A percentile compares a stretch with the other conserved stretches of the same genome.
These are phyloP conservation scores for Coelastrella sp. DNA, from an alignment of 139 green algal genomes.

Conservation along the genomic window DNA sequence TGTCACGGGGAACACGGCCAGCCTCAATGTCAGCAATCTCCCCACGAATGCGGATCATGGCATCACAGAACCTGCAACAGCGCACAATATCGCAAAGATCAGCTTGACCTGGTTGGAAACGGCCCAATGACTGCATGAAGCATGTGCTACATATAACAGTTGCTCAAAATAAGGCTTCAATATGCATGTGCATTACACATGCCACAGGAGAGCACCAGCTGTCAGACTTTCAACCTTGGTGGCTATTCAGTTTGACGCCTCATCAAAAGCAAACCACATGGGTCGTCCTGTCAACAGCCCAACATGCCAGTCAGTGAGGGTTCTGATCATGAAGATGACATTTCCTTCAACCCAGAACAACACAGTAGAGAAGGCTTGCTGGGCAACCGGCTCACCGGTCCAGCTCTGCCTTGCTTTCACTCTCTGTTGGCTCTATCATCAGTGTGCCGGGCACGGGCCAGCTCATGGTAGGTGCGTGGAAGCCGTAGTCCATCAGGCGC, in stretches of 20 bases:
- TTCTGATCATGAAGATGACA: neutral
- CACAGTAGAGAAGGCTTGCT: neutral
- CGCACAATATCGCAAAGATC: no score
- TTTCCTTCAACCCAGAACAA: neutral
- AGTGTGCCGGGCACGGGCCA: constrained; percentile 98
- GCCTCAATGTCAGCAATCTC: constrained; percentile 93
- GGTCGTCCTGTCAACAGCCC: neutral
- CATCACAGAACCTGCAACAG: constrained; percentile 88
- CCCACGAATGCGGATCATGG: constrained; percentile 95
- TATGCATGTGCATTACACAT: no score
- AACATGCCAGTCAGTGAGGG: neutral
- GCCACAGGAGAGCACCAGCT: no score
- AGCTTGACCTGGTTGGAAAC: no score
- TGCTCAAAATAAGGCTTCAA: no score
- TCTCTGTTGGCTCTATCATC: constrained; percentile 99
- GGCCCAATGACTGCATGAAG: no score
- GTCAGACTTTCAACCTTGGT: no score
- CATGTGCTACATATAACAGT: no score
- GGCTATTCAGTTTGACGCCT: no score
- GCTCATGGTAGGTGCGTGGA: constrained; percentile 99
- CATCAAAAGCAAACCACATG: no score
- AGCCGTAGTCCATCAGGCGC: constrained; percentile 99
- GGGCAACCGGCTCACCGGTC: constrained; percentile 79
- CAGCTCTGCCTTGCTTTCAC: constrained; percentile 88
- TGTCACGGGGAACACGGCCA: constrained; percentile 71